Evolutionary conservation across 1,284 basidiomycete genomes (phyloP).

Genomic region (Entoloma clypeatum): DNA sequence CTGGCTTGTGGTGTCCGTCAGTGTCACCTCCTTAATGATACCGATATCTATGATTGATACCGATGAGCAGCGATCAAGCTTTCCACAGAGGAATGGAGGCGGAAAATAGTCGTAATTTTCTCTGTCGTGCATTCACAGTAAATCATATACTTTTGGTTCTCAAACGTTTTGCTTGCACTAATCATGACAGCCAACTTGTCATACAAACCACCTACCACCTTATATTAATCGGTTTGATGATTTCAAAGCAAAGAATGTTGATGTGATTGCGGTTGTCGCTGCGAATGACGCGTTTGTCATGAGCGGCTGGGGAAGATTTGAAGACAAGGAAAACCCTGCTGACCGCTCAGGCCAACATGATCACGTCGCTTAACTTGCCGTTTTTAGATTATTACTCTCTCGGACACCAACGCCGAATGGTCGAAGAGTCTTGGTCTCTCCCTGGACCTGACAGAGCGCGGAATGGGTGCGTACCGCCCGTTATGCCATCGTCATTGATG

Average conservation of each 20-base stretch:
- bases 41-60: conserved; percentile 11
- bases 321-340: conserved; percentile 72
- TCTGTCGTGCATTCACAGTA: conserved; percentile 77
- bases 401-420: conserved; percentile 65
- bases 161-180: conserved; percentile 1
- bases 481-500: conserved; percentile 69
- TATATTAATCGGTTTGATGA: conserved; percentile 62
- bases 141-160: conserved; percentile 20
- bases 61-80: conserved; percentile 46
- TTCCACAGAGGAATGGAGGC: conserved; percentile 68
- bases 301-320: conserved; percentile 71
- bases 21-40: conserved; percentile 27
- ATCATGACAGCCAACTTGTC: conserved; percentile 61
- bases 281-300: conserved; percentile 78
- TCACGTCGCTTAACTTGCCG: conserved; percentile 8
- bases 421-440: conserved; percentile 59
- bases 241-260: conserved; percentile 73
- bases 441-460: conserved; percentile 51
- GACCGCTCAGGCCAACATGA: too few relatives aligned
- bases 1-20: conserved; percentile 58
- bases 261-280: conserved; percentile 65
- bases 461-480: conserved; percentile 68
- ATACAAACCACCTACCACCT: conserved; percentile 68
- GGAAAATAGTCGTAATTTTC: conserved; percentile 81
- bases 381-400: conserved; percentile 58